These are phyloP conservation scores for Macaranga tanarius DNA, from an alignment of 441 rosid species.

Conservation along the genomic window DNA sequence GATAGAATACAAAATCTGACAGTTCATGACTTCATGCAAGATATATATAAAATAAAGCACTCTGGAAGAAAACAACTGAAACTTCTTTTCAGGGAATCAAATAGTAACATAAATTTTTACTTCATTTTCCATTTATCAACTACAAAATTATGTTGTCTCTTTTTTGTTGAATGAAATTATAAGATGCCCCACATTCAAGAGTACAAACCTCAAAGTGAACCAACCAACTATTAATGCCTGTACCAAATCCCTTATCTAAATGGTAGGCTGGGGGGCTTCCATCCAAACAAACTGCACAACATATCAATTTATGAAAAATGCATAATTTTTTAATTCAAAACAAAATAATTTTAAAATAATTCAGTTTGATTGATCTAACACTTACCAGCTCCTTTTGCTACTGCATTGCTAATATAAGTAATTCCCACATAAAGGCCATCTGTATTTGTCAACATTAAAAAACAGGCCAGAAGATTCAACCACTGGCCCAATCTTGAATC, in stretches of 20 bases:
- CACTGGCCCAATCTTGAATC: conserved; percentile 44
- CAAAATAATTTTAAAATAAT: not conserved
- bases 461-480: conserved; percentile 36
- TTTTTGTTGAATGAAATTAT: not conserved
- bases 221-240: conserved; percentile 51
- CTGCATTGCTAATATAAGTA: conserved; percentile 54
- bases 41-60: conserved; percentile 2
- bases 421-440: conserved; percentile 53
- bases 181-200: not conserved
- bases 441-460: conserved; percentile 39
- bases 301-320: conserved; percentile 5
- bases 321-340: not conserved
- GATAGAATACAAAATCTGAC: not conserved
- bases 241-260: conserved; percentile 47
- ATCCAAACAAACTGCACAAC: conserved; percentile 55
- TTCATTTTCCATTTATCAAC: not conserved
- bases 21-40: not conserved
- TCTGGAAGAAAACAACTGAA: not conserved
- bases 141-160: not conserved
- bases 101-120: not conserved
- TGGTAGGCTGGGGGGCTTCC: conserved; percentile 65
- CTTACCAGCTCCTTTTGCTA: conserved; percentile 86
- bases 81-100: not conserved
- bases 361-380: not conserved
- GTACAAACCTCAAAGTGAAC: conserved; percentile 54